Conservation (phyloP, 2,329 filamentous ascomycete genomes). For the Aspergillus fijiensis region DNA sequence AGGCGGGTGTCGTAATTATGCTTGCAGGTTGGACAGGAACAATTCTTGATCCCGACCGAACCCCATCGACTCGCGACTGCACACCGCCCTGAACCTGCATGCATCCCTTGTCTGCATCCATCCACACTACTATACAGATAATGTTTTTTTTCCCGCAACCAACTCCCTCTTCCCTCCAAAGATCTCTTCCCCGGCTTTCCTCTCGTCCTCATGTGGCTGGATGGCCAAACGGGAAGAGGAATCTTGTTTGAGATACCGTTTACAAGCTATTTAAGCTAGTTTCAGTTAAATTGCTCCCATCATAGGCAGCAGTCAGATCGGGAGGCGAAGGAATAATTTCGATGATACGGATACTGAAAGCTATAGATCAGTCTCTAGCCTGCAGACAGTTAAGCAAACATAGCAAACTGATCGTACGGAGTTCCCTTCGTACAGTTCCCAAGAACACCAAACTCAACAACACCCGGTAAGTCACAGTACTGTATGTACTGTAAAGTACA, state of each 20-base stretch:
- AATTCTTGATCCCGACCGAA: conserved; percentile 8
- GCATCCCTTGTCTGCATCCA: conserved; percentile 15
- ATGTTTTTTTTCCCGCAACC: not conserved
- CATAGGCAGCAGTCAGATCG: not conserved
- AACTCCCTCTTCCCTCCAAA: not conserved
- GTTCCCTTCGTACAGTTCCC: no score
- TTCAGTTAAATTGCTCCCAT: not conserved
- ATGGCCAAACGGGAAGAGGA: not conserved
- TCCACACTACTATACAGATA: not conserved
- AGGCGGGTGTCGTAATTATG: conserved; percentile 2
- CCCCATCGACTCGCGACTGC: conserved; percentile 2
- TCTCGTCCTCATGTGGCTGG: not conserved
- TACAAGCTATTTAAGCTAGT: no score
- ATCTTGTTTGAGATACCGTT: no score
- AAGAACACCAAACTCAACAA: no score
- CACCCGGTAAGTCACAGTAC: no score
- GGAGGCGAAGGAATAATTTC: not conserved
- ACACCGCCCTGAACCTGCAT: conserved; percentile 22
- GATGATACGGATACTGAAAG: not conserved
- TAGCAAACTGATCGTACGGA: no score
- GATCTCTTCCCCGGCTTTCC: no score
- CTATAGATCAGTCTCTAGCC: not conserved
- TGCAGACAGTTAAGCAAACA: not conserved
- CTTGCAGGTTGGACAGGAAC: conserved; percentile 9
- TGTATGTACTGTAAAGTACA: no score